Base-by-base conservation (phyloP, 805 yeast species). In the Kodamaea kakaduensis region DNA sequence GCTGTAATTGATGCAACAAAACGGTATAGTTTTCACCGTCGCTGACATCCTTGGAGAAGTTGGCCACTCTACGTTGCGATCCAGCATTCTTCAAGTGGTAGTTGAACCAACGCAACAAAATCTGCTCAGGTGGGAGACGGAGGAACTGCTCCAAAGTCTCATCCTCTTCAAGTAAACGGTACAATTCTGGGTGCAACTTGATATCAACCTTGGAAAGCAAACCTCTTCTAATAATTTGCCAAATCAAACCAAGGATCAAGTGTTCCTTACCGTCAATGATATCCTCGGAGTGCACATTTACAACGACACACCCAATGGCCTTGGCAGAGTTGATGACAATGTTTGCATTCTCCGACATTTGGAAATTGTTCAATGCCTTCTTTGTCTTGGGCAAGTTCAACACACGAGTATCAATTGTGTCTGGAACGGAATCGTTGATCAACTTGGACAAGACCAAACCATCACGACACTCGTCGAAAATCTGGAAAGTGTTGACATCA, bases 171-270 rank as follows among this genome's bases (percentile, higher is more conserved):
- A 93, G 71, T 44, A 93, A 67, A 51, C 98, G 83, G 65, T 93
- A 93, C 56, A 93, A 75, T 62, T 93, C 98, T 4, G 98, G 98
- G 54, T 93, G 98, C 44, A 81, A 70, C 63, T 90, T 89, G 60
- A 93, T 93, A 61, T 93, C 98, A 57, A 93, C 93, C 65, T 93
- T 93, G 48, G 90, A 77, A 48, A 93, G 78, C 56, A 93, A 70
- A 31, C 98, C 98, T 64, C 96, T 82, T 67, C 98, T 82, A 50
- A 93, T 93, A 52, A 93, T 85, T 69, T 93, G 98, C 97, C 97
- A 89, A 48, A 89, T 82, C 46, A 89, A 71, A 37, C 97, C 97
- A 45, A 90, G 65, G 40, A 89, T 84, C 58, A 89, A 74, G 61
- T 89, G 96, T 55, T 87, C 94, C 50, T 84, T 89, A 50, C 97